Base-by-base conservation (phyloP, 2,329 filamentous ascomycete species). In the Apiospora aurea region DNA sequence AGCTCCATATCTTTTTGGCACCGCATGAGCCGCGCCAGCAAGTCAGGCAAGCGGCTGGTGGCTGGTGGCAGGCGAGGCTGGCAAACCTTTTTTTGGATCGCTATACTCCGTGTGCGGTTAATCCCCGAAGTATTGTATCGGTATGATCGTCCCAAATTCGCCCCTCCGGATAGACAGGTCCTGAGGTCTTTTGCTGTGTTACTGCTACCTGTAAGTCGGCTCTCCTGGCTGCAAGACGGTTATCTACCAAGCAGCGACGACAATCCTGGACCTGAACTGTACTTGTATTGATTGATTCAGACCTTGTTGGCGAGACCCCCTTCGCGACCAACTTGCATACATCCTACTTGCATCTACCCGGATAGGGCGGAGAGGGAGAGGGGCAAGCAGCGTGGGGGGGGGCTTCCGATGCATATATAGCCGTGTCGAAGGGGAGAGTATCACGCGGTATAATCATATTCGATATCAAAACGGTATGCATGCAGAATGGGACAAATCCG, bases 21-120 rank as follows among this genome's bases (percentile, higher is more conserved):
- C 41, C 57, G 21, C 57, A 64, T 64, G 57, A 64, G 57, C 34
- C 57, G 57, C 57, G 57, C 57, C 34, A 64, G 57, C 57, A 41
- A 64, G 49, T 13, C n/a, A 24, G 49, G n/a, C n/a, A 14, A 4
- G 29, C 29, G 16, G 26, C 26, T 29, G 26, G 26, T 29, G 26
- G 26, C 26, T 29, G 13, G 34, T 38, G 34, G 34, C 51, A 38
- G 53, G 10, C 53, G 8, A 61, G 53, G 53, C 53, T 38, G 53
- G 13, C 51, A 53, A 44, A 10, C 47, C 21, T 51, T n/a, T 26
- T 51, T n/a, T 26, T 34, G 53, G 16, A 29, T 34, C 29, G 11
- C 21, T 38, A 8, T 8, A 11, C 18, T 49, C 21, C 21, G 18
- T 43, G 26, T 29, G 16, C 26, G 34, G 46, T 10, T n/a, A 49